Evolutionary conservation across 2,329 filamentous ascomycete species (phyloP).

Genomic region (Clathrospora elynae): DNA sequence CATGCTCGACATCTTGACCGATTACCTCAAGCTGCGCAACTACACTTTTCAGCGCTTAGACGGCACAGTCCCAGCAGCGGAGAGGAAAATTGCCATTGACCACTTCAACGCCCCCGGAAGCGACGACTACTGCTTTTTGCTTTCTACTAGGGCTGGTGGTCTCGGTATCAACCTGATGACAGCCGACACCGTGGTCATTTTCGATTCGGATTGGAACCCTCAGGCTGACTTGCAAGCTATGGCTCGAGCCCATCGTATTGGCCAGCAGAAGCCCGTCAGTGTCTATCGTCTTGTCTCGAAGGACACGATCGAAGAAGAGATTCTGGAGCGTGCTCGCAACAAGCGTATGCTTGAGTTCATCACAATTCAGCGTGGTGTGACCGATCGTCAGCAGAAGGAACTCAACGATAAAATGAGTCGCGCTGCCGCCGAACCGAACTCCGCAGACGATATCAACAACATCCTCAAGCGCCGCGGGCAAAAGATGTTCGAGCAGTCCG

Average conservation of each 20-base stretch:
- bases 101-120: constrained; percentile 98
- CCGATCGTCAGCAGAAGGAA: constrained; percentile 86
- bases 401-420: constrained; percentile 71
- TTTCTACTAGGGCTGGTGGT: constrained; percentile 94
- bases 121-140: constrained; percentile 92
- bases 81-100: constrained; percentile 91
- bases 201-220: constrained; percentile 99
- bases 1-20: constrained; percentile 94
- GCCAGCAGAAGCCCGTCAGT: constrained; percentile 92
- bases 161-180: constrained; percentile 99
- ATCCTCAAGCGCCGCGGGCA: constrained; percentile 98
- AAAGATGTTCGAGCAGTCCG: constrained; percentile 97
- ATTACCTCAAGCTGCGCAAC: constrained; percentile 90
- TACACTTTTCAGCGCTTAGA: constrained; percentile 95
- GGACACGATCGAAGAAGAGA: constrained; percentile 97
- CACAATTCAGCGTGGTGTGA: constrained; percentile 95
- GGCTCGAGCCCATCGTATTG: constrained; percentile 97
- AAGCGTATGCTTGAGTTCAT: constrained; percentile 97
- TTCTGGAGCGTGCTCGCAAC: constrained; percentile 92
- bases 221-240: constrained; percentile 98
- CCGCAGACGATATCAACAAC: constrained; percentile 91
- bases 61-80: constrained; percentile 87
- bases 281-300: constrained; percentile 97
- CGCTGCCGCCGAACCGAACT: constrained; percentile 77
- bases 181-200: constrained; percentile 95